Base-by-base conservation (phyloP, 352 stramenopile species). In the Globisporangium takayamanum region DNA sequence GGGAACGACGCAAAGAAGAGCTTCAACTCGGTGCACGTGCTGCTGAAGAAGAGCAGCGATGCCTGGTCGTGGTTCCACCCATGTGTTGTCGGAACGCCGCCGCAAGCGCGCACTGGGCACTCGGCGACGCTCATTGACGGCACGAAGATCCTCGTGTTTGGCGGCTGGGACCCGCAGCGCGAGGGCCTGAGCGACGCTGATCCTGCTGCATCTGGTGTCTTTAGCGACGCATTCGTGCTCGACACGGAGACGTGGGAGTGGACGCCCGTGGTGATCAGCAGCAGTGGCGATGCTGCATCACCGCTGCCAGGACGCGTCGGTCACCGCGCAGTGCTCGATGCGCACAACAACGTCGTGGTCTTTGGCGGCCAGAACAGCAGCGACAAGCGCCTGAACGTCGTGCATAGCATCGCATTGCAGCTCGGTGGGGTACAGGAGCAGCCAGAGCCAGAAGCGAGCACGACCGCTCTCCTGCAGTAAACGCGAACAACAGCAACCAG, bases 91-190 rank as follows among this genome's bases (percentile, higher is more conserved):
- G 94, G 94, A 3, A 64, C 69, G 1, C 65, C 80, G 25, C 94
- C 94, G 1, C 74, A 77, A 45, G 72, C 83, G 16, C 77, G 92
- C 46, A 98, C 94, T 12, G 94, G 92, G 5, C 92, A 98, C 66
- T 92, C 79, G 7, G 88, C 94, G 28, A 93, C 88, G 28, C 72
- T 97, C 39, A 59, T 98, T 55, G 78, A 87, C 49, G 83, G 94
- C 48, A 71, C 61, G 36, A 96, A 90, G 59, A 87, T 98, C 28
- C 67, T 97, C 20, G 75, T 98, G 57, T 95, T 96, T 57, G 94
- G 94, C 44, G 94, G 94, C 30, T 98, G 94, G 94, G 92, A 98
- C 63, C 91, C 90, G 1, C 94, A 97, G 74, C 73, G 58, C 5
- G 72, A 69, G 37, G 74, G 2, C 0, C 8, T 6, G 5, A 26